Evolutionary conservation across 2,329 filamentous ascomycete species (phyloP), one percentile per base, ranked within the genome.

Genomic region (Penicillium sp.): DNA sequence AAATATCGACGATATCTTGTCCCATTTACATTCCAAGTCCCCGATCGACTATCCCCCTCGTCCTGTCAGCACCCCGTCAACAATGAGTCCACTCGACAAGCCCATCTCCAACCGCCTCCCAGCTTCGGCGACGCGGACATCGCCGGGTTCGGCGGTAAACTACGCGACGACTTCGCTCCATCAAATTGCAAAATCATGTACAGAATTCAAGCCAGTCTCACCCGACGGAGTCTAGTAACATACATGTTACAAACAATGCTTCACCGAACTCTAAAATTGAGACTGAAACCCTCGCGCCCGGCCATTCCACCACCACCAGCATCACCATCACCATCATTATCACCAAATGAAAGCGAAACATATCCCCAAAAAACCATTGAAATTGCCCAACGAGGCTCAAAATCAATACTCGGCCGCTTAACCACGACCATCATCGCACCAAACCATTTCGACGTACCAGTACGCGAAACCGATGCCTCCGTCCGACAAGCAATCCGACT

Each of bases 31-130:
- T 40, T 40, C 36, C 36, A n/a, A 40, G 36, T 40, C 20, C 36
- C 36, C 12, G 21, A 24, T 13, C 12, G 8, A 10, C n/a, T 40
- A n/a, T 15, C 36, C 7, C 12, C 12, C 17, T n/a, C 36, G 26
- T 15, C 36, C 12, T 40, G 36, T 12, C 21, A 24, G 15, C 36
- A 40, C 23, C 21, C 36, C 13, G n/a, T 40, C 7, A 20, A n/a
- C 2, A 26, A 40, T 17, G 21, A n/a, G 3, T 12, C 26, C 20
- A 26, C 21, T 9, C 36, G 36, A 6, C 20, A 41, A 39, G 46
- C 48, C 13, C 57, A 60, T 36, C 50, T 60, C 9, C 57, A 55
- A 21, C 51, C 49, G 7, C 55, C 57, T 10, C 57, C 57, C 15
- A 58, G 55, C 37, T 55, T 55, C 33, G 57, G 57, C 6, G 55